phyloP scores from a whole-genome alignment of 441 rosid species.

The Jatropha podagrica region DNA sequence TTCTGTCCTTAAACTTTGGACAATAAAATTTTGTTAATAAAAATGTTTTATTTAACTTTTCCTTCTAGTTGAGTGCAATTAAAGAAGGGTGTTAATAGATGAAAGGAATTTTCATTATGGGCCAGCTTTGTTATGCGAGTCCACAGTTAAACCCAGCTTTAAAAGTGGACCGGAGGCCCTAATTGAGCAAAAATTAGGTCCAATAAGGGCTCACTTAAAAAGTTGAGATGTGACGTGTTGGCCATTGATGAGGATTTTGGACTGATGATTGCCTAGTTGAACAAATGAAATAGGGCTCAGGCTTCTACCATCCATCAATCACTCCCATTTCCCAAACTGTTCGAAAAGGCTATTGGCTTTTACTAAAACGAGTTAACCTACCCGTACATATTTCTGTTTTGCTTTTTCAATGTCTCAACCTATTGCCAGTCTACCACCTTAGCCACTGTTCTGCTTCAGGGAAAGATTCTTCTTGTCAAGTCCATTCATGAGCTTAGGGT shows the following conservation, averaged over 20 bases:
- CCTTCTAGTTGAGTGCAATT: too few species aligned
- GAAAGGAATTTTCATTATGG: too few species aligned
- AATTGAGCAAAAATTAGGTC: not conserved
- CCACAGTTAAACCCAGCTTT: too few species aligned
- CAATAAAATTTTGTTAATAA: too few species aligned
- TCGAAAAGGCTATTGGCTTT: not conserved
- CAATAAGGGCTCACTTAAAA: not conserved
- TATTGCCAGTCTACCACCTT: not conserved
- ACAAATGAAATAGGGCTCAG: not conserved
- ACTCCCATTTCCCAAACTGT: not conserved
- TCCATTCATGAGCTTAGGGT: not conserved
- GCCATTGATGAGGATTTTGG: not conserved
- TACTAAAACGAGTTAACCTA: slow-evolving; percentile 5
- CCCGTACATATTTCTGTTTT: not conserved
- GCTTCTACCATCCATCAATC: not conserved
- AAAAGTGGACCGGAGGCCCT: not conserved
- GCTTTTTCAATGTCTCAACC: too few species aligned
- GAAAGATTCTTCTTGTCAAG: not conserved
- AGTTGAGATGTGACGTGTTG: not conserved
- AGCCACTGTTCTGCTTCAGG: not conserved
- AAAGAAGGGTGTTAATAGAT: too few species aligned
- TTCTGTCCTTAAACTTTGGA: too few species aligned
- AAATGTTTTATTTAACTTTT: too few species aligned
- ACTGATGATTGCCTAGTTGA: not conserved
- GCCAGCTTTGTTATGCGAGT: too few species aligned